Percentiles rank a stretch among this genome's conserved stretches.
Conservation (phyloP, 2,329 filamentous ascomycete genomes). For the Endocalyx cinctus region DNA sequence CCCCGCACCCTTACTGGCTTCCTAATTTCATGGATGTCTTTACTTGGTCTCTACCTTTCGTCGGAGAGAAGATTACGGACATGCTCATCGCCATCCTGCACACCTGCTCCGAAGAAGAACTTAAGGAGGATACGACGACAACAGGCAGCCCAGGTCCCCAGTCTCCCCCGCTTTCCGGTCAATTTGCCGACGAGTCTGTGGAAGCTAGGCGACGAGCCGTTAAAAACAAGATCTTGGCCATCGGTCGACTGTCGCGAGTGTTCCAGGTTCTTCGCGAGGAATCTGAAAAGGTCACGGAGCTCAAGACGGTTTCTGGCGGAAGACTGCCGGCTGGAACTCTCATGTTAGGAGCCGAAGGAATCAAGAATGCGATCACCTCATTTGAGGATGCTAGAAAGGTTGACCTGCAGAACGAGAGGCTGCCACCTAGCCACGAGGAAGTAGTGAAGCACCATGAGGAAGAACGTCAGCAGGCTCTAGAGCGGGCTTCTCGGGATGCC, state of each 20-base stretch:
- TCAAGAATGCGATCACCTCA: conserved; percentile 95
- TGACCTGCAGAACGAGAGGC: conserved; percentile 90
- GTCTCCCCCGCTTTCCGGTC: conserved; percentile 63
- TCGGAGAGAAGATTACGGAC: conserved; percentile 98
- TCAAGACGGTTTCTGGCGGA: conserved; percentile 94
- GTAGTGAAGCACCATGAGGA: conserved; percentile 78
- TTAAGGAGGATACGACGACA: conserved; percentile 82
- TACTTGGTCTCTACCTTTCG: conserved; percentile 98
- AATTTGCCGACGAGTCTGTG: conserved; percentile 67
- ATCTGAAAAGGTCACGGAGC: conserved; percentile 91
- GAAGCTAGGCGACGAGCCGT: conserved; percentile 95
- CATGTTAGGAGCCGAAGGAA: conserved; percentile 96
- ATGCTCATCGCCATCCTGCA: conserved; percentile 99
- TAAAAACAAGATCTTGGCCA: conserved; percentile 99
- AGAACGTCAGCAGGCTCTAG: conserved; percentile 75
- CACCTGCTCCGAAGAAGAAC: conserved; percentile 97
- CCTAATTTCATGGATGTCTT: conserved; percentile 99
- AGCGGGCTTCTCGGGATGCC: conserved; percentile 81
- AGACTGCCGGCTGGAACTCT: conserved; percentile 90
- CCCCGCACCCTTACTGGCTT: conserved; percentile 97
- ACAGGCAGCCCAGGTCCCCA: conserved; percentile 63
- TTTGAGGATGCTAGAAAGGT: conserved; percentile 98
- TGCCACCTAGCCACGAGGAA: conserved; percentile 90
- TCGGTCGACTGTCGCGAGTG: conserved; percentile 90
- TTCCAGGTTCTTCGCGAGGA: conserved; percentile 98